These are phyloP conservation scores for Solanum neorickii DNA, from an alignment of 257 asterid genomes.

Conservation along the genomic window DNA sequence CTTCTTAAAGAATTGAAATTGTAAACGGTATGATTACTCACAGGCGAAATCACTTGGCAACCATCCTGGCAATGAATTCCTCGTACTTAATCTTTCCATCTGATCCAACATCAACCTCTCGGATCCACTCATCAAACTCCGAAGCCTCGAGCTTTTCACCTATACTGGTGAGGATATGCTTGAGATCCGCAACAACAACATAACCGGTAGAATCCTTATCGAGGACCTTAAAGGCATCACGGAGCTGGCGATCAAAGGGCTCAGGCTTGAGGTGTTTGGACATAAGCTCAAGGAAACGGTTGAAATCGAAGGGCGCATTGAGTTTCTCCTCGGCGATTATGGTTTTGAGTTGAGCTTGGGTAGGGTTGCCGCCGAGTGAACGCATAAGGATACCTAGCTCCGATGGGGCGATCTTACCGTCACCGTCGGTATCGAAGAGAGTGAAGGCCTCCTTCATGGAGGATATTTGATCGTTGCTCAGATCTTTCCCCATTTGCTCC, in stretches of 20 bases:
- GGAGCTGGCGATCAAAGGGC: slow-evolving; percentile 92
- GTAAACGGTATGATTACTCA: not conserved
- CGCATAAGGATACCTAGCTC: slow-evolving; percentile 93
- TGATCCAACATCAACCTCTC: slow-evolving; percentile 93
- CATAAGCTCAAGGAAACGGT: slow-evolving; percentile 70
- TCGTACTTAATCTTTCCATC: slow-evolving; percentile 91
- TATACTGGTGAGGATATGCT: slow-evolving; percentile 78
- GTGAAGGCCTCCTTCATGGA: slow-evolving; percentile 92
- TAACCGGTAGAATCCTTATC: slow-evolving; percentile 72
- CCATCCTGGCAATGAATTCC: slow-evolving; percentile 92
- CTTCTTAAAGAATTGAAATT: not conserved
- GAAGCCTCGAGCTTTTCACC: slow-evolving; percentile 91
- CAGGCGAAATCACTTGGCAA: slow-evolving; percentile 56
- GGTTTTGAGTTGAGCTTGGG: slow-evolving; percentile 79
- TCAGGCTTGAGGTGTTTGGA: slow-evolving; percentile 88
- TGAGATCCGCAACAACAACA: slow-evolving; percentile 83
- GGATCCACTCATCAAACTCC: slow-evolving; percentile 97
- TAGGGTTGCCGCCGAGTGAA: slow-evolving; percentile 92
- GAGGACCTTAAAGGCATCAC: slow-evolving; percentile 92
- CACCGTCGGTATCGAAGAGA: slow-evolving; percentile 86
- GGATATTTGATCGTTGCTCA: slow-evolving; percentile 73
- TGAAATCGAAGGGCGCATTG: slow-evolving; percentile 62
- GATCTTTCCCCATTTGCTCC: slow-evolving; percentile 71
- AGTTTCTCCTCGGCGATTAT: slow-evolving; percentile 67
- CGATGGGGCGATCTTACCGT: slow-evolving; percentile 85